These are phyloP conservation scores for Globisporangium sylvaticum DNA, from an alignment of 352 stramenopile species.

Conservation along the genomic window DNA sequence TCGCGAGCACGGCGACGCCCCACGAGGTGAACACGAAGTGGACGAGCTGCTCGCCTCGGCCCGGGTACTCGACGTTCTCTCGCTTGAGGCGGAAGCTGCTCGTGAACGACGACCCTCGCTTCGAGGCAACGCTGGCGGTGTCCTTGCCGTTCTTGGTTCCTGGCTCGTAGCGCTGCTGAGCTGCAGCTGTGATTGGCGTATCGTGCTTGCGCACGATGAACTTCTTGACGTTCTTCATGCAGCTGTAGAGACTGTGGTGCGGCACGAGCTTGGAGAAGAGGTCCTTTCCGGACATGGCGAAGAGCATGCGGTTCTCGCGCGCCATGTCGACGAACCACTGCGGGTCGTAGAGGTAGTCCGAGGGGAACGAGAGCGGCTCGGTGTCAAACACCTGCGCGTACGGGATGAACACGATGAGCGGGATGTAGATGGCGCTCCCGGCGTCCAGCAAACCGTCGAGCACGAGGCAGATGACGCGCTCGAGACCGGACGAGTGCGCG, in stretches of 20 bases:
- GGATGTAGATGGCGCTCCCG: conserved; percentile 24
- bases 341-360: conserved; percentile 17
- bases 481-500: conserved; percentile 17
- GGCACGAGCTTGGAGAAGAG: conserved; percentile 20
- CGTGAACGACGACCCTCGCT: not conserved
- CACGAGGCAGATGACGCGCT: conserved; percentile 23
- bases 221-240: conserved; percentile 23
- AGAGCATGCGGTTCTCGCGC: conserved; percentile 21
- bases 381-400: conserved; percentile 13
- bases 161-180: not conserved
- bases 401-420: conserved; percentile 16
- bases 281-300: conserved; percentile 16
- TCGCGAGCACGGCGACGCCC: conserved; percentile 27
- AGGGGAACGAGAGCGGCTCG: conserved; percentile 7
- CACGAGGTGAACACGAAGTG: conserved; percentile 33
- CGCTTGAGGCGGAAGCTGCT: not conserved
- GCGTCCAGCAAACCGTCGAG: conserved; percentile 28
- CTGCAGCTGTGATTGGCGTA: too few relatives aligned
- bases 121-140: too few relatives aligned
- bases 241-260: conserved; percentile 18
- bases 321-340: conserved; percentile 24
- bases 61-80: conserved; percentile 8
- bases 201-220: conserved; percentile 11
- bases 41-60: conserved; percentile 17
- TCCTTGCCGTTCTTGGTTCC: not conserved